Base-by-base conservation (phyloP, 495 filamentous ascomycete species). In the Evernia prunastri region DNA sequence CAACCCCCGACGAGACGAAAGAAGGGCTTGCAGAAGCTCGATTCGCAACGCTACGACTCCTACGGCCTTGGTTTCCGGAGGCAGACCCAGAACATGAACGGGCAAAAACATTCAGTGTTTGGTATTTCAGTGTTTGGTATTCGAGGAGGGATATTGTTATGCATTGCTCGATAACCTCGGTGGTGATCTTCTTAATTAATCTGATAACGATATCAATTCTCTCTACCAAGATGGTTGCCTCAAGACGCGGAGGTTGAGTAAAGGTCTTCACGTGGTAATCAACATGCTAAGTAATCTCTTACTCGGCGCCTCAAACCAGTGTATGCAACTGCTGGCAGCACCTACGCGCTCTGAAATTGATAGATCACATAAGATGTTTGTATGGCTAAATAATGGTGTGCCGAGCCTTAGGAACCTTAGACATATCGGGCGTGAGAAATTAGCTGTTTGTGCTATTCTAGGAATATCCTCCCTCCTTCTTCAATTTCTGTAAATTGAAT, bases 381-480 rank as follows among this genome's bases (percentile, higher is more conserved):
- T 57, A n/a, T 83, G 80, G 81, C 66, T 85, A 61, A 78, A 85
- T 70, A 82, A 83, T 47, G 81, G 81, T 15, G 69, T 81, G 37
- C 79, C 77, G 25, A 82, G 79, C 27, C 56, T 81, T 29, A 72
- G 79, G 17, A 84, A 84, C 68, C 70, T 84, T 1, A 40, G 57
- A 17, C 64, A 71, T 36, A 75, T 85, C 58, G 72, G 73, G 20
- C 68, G 64, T 51, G 69, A 69, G 20, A 64, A 80, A 64, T 72
- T 72, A 29, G 35, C 72, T 6, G 51, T 82, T 59, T 78, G 74
- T 49, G 60, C 71, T 8, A 67, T 76, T 23, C 63, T 81, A 5
- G 71, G 59, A 4, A 29, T 74, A 4, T 70, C 68, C 51, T 74
- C 74, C 4, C 53, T 78, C 53, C 77, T 75, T 42, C 65, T 73